Base-by-base conservation (phyloP, 2,329 filamentous ascomycete genomes). In the Aspergillus ochraceus region DNA sequence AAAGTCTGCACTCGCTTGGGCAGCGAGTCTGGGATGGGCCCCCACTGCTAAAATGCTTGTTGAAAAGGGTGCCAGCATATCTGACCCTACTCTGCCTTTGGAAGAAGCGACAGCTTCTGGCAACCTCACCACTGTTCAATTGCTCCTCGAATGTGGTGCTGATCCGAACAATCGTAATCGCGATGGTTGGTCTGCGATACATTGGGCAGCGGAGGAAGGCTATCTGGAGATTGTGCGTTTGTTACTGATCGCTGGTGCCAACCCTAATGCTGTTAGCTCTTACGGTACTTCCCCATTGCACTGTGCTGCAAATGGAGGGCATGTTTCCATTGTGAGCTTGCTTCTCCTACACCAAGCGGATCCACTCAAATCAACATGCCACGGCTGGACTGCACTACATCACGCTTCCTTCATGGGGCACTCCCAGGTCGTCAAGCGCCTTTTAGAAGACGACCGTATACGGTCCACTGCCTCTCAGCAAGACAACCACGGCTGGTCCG, bases 401-500 rank as follows among this genome's bases (percentile, higher is more conserved):
- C 55, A 61, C 24, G 59, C 59, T 49, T 64, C 66, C 56, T 69
- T 61, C 60, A 67, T 69, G 66, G 67, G 67, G 22, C 66, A 69
- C 54, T 64, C 58, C 39, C 52, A 58, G 45, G 64, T 68, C 36
- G 63, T 64, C 46, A 59, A 65, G 63, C 22, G 50, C 57, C 66
- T 68, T 58, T 47, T 68, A 55, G 57, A 68, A 56, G 55, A 66
- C 57, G 60, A 64, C 50, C 55, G 62, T 30, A 59, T 65, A 57
- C n/a, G 58, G 61, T 64, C 62, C 36, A 65, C 30, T 59, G 54
- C 63, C 59, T 60, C 59, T 54, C 54, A 50, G 46, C 56, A 64
- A 63, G 67, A 69, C 42, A 68, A 67, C 52, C 66, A 69, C 56
- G 66, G 67, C 60, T 69, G 67, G 67, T 66, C 67, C 19, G 61